Evolutionary conservation across 129 eudicot genomes (phyloP).

Genomic region (Flaveria sonorensis): DNA sequence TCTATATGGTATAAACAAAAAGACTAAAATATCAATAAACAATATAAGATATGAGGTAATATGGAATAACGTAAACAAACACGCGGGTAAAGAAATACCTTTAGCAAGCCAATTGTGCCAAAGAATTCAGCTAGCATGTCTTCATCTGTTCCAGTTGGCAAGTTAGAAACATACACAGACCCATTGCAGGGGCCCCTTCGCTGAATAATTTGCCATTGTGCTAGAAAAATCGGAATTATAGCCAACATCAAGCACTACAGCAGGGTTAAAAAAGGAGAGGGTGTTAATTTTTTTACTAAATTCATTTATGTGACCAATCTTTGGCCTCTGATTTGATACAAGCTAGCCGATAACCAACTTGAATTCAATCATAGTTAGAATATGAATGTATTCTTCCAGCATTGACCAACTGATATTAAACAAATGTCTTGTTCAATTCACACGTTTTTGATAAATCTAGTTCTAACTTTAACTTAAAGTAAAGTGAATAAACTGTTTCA

Average conservation of each 20-base stretch:
- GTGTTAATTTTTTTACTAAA: not conserved
- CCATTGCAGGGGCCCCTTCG: slow-evolving; percentile 71
- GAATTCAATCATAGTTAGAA: not conserved
- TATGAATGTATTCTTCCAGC: not conserved
- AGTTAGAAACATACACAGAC: slow-evolving; percentile 83
- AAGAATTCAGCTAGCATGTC: slow-evolving; percentile 82
- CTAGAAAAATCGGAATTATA: slow-evolving; percentile 39
- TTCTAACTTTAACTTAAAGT: not conserved
- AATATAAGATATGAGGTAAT: not conserved
- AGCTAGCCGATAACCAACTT: not conserved
- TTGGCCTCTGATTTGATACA: not conserved
- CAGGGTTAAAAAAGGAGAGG: not conserved
- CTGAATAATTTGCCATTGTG: slow-evolving; percentile 67
- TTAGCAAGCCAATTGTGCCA: slow-evolving; percentile 93
- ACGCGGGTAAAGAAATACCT: slow-evolving; percentile 44
- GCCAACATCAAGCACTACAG: slow-evolving; percentile 38
- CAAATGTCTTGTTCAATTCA: slow-evolving; percentile 5
- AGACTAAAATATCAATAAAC: slow-evolving; percentile 5
- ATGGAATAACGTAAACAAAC: not conserved
- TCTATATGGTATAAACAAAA: slow-evolving; percentile 40
- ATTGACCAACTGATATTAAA: not conserved
- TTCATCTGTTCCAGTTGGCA: slow-evolving; percentile 92
- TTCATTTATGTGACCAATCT: not conserved
- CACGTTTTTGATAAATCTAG: not conserved
- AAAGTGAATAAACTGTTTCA: not conserved